These are phyloP conservation scores for Erigeron canadensis DNA, from an alignment of 129 eudicot species.

Conservation along the genomic window DNA sequence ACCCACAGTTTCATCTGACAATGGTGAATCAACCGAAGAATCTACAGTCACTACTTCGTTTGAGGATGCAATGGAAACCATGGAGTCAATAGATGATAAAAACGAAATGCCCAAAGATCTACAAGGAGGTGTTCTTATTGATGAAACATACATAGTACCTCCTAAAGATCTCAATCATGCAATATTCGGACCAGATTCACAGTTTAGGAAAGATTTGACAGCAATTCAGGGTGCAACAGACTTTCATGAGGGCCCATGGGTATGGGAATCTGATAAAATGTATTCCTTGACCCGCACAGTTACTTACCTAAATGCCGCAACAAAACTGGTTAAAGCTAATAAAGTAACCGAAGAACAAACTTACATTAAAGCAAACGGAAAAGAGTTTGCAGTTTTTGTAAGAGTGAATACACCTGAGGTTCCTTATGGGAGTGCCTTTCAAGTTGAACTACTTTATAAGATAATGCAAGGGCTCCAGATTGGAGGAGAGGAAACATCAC, in stretches of 20 bases:
- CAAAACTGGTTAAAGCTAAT: constrained; percentile 73
- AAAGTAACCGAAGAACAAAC: constrained; percentile 86
- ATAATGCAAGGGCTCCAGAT: constrained; percentile 51
- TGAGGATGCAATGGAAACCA: constrained; percentile 57
- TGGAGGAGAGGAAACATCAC: constrained; percentile 62
- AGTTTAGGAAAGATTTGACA: constrained; percentile 53
- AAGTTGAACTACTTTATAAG: constrained; percentile 68
- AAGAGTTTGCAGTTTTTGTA: constrained; percentile 61
- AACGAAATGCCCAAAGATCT: constrained; percentile 66
- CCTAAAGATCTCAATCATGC: constrained; percentile 67
- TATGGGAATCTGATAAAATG: constrained; percentile 48
- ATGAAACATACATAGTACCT: constrained; percentile 52
- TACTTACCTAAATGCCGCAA: constrained; percentile 66
- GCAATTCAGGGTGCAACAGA: constrained; percentile 67
- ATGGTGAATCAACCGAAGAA: constrained; percentile 55
- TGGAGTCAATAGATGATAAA: constrained; percentile 49
- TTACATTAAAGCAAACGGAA: constrained; percentile 64
- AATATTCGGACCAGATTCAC: constrained; percentile 68
- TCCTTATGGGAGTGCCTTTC: constrained; percentile 79
- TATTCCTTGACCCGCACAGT: constrained; percentile 54
- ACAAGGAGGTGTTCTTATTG: constrained; percentile 74
- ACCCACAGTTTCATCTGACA: constrained; percentile 57
- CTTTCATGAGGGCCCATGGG: constrained; percentile 78
- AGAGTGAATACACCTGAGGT: constrained; percentile 82
- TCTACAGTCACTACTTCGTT: constrained; percentile 37